Base-by-base conservation (phyloP, 495 filamentous ascomycete genomes). In the Neurospora sp. region DNA sequence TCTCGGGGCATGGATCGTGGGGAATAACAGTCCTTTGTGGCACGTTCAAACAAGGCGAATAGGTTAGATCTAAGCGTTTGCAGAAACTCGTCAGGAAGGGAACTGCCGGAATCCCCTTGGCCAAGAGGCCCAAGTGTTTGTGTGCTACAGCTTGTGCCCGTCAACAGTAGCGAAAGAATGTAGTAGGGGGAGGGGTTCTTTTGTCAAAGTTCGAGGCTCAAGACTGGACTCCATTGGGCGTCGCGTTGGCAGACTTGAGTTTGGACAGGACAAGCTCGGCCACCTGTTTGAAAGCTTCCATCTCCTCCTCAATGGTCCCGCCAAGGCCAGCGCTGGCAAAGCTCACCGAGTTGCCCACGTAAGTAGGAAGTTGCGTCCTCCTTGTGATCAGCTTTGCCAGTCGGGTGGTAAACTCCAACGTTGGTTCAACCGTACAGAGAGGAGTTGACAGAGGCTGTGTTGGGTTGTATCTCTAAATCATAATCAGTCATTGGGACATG, bases 221-320 rank as follows among this genome's bases (percentile, higher is more conserved):
- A 17, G 73, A 35, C n/a, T 53, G 61, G 68, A 41, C 40, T 10
- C 74, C 76, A 48, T 74, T 48, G 35, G 69, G 35, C n/a, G 44
- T 72, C 27, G 71, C 35, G 27, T 72, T 41, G 14, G 71, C 39
- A 31, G 76, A 8, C 10, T 45, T 40, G 41, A 93, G 79, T 73
- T 87, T 86, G n/a, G 82, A 79, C 76, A 92, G 82, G 14, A 95
- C 84, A 68, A 91, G 84, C 69, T 92, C 87, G 70, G 94, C 89
- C 70, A 94, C 88, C 75, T 86, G 86, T 73, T 84, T 87, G 70
- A 98, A 87, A 3, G 91, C 94, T 76, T 96, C 94, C 91, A 97
- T 93, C 82, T 98, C 95, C 83, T 98, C 95, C 77, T 96, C 93
- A n/a, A 94, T 89, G 10, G 86, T 89, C 31, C 92, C 89, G 1